Conservation (phyloP, 2,329 filamentous ascomycete genomes). For the Nigrospora osmanthi region DNA sequence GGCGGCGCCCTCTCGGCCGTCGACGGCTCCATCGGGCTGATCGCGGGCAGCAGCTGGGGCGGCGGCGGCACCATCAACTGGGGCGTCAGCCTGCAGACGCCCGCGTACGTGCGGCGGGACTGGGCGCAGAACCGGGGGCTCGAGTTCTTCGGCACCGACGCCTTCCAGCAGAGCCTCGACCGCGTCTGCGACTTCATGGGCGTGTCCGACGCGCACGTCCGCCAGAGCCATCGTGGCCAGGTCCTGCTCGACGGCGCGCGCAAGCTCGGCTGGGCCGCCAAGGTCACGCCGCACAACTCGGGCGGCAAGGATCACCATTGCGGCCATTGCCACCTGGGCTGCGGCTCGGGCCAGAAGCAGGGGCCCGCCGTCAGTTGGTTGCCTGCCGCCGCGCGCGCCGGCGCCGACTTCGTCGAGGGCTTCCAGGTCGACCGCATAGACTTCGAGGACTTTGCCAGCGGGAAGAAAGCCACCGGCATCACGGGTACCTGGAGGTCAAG, state of each 20-base stretch:
- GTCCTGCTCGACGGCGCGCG: conserved; percentile 57
- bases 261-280: conserved; percentile 56
- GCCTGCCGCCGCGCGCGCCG: conserved; percentile 57
- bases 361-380: conserved; percentile 62
- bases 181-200: conserved; percentile 31
- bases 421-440: conserved; percentile 52
- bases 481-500: conserved; percentile 40
- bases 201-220: conserved; percentile 26
- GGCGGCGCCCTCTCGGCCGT: conserved; percentile 39
- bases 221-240: conserved; percentile 57
- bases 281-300: conserved; percentile 62
- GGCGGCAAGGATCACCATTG: conserved; percentile 56
- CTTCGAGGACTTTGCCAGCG: conserved; percentile 44
- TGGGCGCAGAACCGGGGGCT: conserved; percentile 52
- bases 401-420: conserved; percentile 62
- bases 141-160: conserved; percentile 54
- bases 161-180: conserved; percentile 53
- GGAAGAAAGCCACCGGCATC: conserved; percentile 6
- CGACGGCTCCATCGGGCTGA: conserved; percentile 42
- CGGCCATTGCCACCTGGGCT: conserved; percentile 33
- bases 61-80: conserved; percentile 69
- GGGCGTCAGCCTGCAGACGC: conserved; percentile 43
- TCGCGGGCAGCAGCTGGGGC: conserved; percentile 60
- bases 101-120: conserved; percentile 57
- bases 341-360: conserved; percentile 53